These are phyloP conservation scores for Neopestalotiopsis sp. DNA, from an alignment of 2,329 filamentous ascomycete genomes.

Conservation along the genomic window DNA sequence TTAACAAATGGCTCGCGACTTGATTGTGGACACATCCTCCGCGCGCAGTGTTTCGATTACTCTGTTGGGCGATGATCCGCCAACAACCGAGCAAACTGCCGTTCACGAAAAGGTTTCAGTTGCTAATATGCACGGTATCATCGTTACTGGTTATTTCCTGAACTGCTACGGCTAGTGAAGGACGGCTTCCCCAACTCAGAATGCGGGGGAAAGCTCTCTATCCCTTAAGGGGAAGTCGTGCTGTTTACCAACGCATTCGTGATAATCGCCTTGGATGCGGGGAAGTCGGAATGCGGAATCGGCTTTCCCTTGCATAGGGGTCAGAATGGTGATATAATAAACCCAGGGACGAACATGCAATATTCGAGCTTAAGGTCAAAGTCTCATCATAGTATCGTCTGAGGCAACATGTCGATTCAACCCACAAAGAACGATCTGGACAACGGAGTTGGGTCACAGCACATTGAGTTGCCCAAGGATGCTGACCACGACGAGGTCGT, in stretches of 20 bases:
- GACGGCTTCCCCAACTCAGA: not conserved
- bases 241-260: not conserved
- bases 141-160: not conserved
- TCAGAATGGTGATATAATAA: not conserved
- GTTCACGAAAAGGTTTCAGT: not conserved
- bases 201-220: not conserved
- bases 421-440: constrained; percentile 2
- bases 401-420: constrained; percentile 5
- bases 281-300: constrained; percentile 2
- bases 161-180: not conserved
- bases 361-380: not conserved
- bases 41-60: not conserved
- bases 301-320: not conserved
- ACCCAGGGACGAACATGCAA: not conserved
- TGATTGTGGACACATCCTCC: too few relatives aligned
- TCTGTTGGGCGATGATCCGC: not conserved
- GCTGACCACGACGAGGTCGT: not conserved
- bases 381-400: not conserved
- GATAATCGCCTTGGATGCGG: not conserved
- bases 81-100: not conserved
- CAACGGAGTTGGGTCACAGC: not conserved
- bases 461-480: constrained; percentile 6
- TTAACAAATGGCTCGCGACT: too few relatives aligned
- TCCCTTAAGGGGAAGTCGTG: not conserved
- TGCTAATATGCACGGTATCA: not conserved